These are phyloP conservation scores for Neoboletus subvelutipes DNA, from an alignment of 768 basidiomycete genomes.

Conservation along the genomic window DNA sequence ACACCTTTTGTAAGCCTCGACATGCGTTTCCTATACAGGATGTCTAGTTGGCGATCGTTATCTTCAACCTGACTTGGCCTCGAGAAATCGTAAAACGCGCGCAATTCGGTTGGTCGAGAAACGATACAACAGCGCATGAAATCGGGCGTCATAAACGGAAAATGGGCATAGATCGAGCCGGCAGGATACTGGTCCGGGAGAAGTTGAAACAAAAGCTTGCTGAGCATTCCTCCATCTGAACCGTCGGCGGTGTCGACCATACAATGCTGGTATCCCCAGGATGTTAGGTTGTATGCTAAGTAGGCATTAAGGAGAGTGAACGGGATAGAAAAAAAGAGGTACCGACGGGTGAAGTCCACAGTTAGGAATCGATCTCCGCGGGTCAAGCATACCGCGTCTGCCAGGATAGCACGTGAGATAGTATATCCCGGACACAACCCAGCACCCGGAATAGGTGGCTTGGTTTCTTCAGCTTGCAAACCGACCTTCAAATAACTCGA, in stretches of 20 bases:
- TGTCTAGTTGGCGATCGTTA: background rate
- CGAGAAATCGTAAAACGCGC: slow-evolving; percentile 57
- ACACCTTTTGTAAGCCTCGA: slow-evolving; percentile 15
- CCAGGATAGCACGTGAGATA: slow-evolving; percentile 79
- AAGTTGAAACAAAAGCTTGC: slow-evolving; percentile 68
- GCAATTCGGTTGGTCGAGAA: slow-evolving; percentile 30
- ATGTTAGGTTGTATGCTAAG: slow-evolving; percentile 68
- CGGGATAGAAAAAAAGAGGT: background rate
- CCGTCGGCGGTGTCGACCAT: slow-evolving; percentile 63
- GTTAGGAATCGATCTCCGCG: slow-evolving; percentile 83
- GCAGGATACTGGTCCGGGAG: slow-evolving; percentile 68
- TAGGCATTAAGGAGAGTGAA: slow-evolving; percentile 3
- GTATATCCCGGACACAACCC: slow-evolving; percentile 84
- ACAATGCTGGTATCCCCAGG: slow-evolving; percentile 78
- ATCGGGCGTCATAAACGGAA: slow-evolving; percentile 73
- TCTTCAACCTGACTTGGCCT: slow-evolving; percentile 37
- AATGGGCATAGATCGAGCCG: slow-evolving; percentile 69
- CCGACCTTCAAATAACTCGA: slow-evolving; percentile 45
- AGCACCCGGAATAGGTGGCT: slow-evolving; percentile 60
- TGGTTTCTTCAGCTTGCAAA: slow-evolving; percentile 71
- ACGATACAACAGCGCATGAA: slow-evolving; percentile 44
- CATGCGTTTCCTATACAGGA: slow-evolving; percentile 19
- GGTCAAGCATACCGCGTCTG: slow-evolving; percentile 72
- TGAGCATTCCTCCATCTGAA: slow-evolving; percentile 74
- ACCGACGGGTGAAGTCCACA: slow-evolving; percentile 71